Evolutionary conservation across 805 yeast species (phyloP).

Genomic region (Ascoidea asiatica): DNA sequence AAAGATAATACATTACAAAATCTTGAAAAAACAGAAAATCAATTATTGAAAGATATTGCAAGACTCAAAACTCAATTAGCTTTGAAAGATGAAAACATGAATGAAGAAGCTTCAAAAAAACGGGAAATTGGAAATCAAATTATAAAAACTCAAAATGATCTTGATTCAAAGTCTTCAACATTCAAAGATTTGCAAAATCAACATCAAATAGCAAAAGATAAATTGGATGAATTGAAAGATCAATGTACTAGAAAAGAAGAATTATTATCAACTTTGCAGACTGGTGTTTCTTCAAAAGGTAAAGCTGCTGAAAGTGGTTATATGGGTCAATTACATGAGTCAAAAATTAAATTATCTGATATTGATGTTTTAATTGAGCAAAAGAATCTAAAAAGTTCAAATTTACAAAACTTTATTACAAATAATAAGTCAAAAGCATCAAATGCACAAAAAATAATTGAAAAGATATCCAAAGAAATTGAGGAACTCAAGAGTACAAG

Average conservation of each 20-base stretch:
- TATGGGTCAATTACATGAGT: conserved; percentile 51
- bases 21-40: conserved; percentile 44
- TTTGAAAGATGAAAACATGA: conserved; percentile 39
- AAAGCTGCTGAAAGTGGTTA: conserved; percentile 63
- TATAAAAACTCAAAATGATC: conserved; percentile 18
- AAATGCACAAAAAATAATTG: conserved; percentile 39
- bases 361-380: conserved; percentile 45
- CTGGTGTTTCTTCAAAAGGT: conserved; percentile 84
- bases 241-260: conserved; percentile 56
- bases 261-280: conserved; percentile 63
- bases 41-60: conserved; percentile 47
- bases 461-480: conserved; percentile 27
- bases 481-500: conserved; percentile 26
- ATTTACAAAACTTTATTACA: conserved; percentile 37
- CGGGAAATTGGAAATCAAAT: conserved; percentile 21
- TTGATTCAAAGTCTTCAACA: conserved; percentile 22
- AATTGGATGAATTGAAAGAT: conserved; percentile 31
- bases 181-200: conserved; percentile 29
- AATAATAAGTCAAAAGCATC: conserved; percentile 34
- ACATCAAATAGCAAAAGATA: conserved; percentile 28
- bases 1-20: conserved; percentile 49
- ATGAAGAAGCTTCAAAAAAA: conserved; percentile 34
- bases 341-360: conserved; percentile 40
- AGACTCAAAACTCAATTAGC: conserved; percentile 53
- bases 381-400: conserved; percentile 41